Evolutionary conservation across 1,139 yeast genomes (phyloP).

Genomic region (Geotrichum histeridarum): DNA sequence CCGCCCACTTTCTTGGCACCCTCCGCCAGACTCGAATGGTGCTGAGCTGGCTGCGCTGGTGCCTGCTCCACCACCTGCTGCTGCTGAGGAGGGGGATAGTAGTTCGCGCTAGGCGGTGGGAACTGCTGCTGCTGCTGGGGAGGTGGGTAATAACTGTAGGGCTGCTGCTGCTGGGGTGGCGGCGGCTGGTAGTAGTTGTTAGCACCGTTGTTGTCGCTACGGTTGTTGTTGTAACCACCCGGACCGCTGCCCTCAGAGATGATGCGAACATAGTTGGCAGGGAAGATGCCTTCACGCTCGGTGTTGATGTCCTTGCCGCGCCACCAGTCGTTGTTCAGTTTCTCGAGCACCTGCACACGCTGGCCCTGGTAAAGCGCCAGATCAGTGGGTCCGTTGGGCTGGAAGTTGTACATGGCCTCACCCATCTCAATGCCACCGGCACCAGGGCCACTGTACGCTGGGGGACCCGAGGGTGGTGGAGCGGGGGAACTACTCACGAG

Average conservation of each 20-base stretch:
- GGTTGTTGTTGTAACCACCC: not conserved
- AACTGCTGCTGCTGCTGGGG: conserved; percentile 22
- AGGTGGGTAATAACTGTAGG: conserved; percentile 17
- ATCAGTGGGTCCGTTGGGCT: conserved; percentile 68
- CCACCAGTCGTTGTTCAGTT: conserved; percentile 87
- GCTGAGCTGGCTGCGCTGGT: conserved; percentile 20
- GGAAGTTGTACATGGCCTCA: conserved; percentile 69
- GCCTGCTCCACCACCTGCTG: conserved; percentile 19
- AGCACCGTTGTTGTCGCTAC: not conserved
- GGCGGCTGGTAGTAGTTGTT: conserved; percentile 14
- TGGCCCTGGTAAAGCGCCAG: conserved; percentile 61
- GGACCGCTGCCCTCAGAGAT: conserved; percentile 1
- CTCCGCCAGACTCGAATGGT: conserved; percentile 31
- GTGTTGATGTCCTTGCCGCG: conserved; percentile 56
- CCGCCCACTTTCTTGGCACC: conserved; percentile 67
- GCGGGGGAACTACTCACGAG: conserved; percentile 18
- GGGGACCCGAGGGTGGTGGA: conserved; percentile 16
- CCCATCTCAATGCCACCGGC: conserved; percentile 40
- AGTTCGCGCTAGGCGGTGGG: conserved; percentile 20
- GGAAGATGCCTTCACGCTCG: conserved; percentile 73
- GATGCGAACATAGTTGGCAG: conserved; percentile 69
- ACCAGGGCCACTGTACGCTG: conserved; percentile 22
- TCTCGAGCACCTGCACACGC: conserved; percentile 63
- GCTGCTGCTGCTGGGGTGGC: conserved; percentile 21
- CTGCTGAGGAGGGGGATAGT: conserved; percentile 21